These are phyloP conservation scores for Echinosophora koreensis DNA, from an alignment of 306 rosid species.

Conservation along the genomic window DNA sequence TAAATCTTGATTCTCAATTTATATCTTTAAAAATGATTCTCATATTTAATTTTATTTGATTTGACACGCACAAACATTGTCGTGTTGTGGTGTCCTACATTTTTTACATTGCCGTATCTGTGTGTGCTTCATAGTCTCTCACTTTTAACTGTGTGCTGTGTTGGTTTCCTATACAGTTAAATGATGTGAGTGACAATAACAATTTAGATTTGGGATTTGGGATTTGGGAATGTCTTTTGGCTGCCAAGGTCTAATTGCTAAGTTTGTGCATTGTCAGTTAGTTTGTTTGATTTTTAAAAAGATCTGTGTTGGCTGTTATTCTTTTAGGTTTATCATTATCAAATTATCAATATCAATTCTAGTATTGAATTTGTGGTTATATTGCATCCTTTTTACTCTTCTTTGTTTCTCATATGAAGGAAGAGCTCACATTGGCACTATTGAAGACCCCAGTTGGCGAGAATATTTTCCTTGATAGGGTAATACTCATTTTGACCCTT, in stretches of 20 bases:
- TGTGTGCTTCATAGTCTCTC: too few relatives aligned
- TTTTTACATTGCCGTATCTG: too few relatives aligned
- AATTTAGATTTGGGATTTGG: conserved; percentile 32
- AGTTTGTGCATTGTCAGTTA: background rate
- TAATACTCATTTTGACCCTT: conserved; percentile 34
- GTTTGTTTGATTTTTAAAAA: background rate
- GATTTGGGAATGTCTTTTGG: conserved; percentile 26
- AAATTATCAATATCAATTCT: background rate
- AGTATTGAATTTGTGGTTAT: conserved; percentile 15
- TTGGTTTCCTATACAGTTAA: background rate
- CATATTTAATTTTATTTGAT: too few relatives aligned
- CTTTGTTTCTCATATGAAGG: conserved; percentile 58
- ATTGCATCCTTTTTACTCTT: conserved; percentile 33
- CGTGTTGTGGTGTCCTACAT: too few relatives aligned
- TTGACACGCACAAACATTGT: too few relatives aligned
- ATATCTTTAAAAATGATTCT: too few relatives aligned
- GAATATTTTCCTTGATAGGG: conserved; percentile 80
- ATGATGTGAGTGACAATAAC: background rate
- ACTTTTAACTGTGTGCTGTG: background rate
- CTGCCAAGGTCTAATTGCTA: background rate
- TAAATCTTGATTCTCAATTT: too few relatives aligned
- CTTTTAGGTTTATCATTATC: background rate
- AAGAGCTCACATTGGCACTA: conserved; percentile 74
- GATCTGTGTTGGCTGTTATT: conserved; percentile 15
- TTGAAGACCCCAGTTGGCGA: conserved; percentile 54